phyloP scores from a whole-genome alignment of 2,329 filamentous ascomycete genomes.

The Fusarium newnesense region DNA sequence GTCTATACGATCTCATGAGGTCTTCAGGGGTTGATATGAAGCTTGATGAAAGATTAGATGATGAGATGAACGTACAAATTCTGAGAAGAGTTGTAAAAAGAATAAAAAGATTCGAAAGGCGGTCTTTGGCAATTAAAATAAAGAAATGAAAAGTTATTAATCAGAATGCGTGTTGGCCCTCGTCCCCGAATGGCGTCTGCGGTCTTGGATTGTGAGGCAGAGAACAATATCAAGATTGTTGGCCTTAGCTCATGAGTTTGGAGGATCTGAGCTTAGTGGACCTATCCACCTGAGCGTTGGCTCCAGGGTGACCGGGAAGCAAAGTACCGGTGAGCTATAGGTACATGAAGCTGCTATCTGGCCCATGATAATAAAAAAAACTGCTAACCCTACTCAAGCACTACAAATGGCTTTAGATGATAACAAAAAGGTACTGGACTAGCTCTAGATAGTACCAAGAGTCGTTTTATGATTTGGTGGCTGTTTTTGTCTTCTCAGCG shows the following conservation, averaged over 20 bases:
- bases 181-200: constrained; percentile 35
- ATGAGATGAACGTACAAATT: constrained; percentile 8
- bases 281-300: constrained; percentile 19
- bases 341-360: not conserved
- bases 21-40: not conserved
- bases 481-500: not conserved
- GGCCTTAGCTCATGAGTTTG: constrained; percentile 30
- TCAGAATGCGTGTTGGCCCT: constrained; percentile 31
- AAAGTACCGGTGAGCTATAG: not conserved
- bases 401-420: not conserved
- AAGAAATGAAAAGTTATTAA: not conserved
- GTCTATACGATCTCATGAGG: constrained; percentile 23
- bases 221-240: constrained; percentile 45
- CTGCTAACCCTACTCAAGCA: not conserved
- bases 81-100: not conserved
- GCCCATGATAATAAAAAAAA: not conserved
- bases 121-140: not conserved
- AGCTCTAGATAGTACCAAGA: accelerated
- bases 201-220: constrained; percentile 39
- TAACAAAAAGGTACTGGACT: accelerated
- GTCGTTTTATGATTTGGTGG: accelerated
- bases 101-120: not conserved
- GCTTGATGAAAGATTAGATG: not conserved
- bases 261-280: constrained; percentile 10
- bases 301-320: constrained; percentile 6